These are phyloP conservation scores for Olyra latifolia DNA, from an alignment of 176 grass and related monocot genomes.

Conservation along the genomic window DNA sequence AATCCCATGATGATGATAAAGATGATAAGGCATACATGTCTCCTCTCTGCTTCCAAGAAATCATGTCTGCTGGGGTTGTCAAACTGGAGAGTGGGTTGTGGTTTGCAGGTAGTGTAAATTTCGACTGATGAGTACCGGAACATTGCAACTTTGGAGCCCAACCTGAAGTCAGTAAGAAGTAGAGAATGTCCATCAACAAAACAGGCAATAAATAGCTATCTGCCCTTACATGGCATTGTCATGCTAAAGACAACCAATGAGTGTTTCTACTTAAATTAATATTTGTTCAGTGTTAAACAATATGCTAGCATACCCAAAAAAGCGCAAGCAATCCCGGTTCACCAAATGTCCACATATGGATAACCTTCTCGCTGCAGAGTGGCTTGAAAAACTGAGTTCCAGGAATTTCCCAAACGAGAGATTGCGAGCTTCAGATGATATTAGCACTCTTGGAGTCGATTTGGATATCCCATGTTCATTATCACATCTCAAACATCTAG, in stretches of 20 bases:
- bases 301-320: conserved; percentile 85
- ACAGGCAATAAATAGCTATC: background rate
- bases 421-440: conserved; percentile 77
- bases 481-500: conserved; percentile 88
- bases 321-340: conserved; percentile 92
- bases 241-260: background rate
- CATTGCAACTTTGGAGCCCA: conserved; percentile 92
- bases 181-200: conserved; percentile 20
- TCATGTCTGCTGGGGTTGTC: conserved; percentile 64
- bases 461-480: conserved; percentile 49
- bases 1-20: background rate
- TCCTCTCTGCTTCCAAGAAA: conserved; percentile 67
- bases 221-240: conserved; percentile 2
- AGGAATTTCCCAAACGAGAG: conserved; percentile 99
- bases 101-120: conserved; percentile 89
- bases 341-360: conserved; percentile 93
- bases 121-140: conserved; percentile 90
- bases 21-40: conserved; percentile 55
- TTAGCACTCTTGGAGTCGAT: conserved; percentile 76
- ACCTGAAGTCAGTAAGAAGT: conserved; percentile 48
- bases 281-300: background rate
- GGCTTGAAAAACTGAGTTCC: conserved; percentile 94
- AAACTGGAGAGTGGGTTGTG: conserved; percentile 75
- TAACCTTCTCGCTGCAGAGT: conserved; percentile 81
- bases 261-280: conserved; percentile 24